Conservation (phyloP, 257 asterid genomes). For the Solanum ahanhuiri region DNA sequence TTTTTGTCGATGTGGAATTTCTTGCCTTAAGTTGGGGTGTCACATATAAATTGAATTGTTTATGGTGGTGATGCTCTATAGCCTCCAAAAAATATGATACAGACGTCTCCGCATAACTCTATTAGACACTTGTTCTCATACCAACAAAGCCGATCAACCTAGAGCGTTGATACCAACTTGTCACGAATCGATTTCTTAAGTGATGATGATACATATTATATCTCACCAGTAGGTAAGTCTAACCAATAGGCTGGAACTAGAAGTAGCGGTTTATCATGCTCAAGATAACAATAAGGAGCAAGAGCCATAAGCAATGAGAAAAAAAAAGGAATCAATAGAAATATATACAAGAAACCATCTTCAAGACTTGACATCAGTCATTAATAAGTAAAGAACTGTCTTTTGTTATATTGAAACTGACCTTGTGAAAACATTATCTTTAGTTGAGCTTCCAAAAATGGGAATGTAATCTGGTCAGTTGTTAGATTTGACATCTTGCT, state of each 20-base stretch:
- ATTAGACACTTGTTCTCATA: neutral
- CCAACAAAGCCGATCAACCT: neutral
- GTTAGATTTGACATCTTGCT: neutral
- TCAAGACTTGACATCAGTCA: neutral
- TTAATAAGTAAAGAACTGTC: neutral
- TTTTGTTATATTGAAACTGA: neutral
- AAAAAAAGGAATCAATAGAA: too few relatives aligned
- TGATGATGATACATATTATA: too few relatives aligned
- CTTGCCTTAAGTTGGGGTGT: neutral
- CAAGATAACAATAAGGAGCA: neutral
- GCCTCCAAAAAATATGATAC: neutral
- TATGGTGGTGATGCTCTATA: neutral
- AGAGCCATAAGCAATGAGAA: neutral
- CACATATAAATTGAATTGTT: neutral
- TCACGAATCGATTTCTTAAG: too few relatives aligned
- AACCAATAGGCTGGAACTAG: neutral
- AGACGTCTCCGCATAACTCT: fast-evolving
- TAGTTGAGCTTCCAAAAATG: neutral
- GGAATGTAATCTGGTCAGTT: neutral
- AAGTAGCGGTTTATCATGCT: neutral
- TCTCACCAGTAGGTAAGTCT: too few relatives aligned
- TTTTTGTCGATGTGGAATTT: too few relatives aligned
- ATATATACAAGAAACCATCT: neutral
- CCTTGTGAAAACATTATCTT: neutral
- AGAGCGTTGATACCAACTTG: too few relatives aligned